Evolutionary conservation across 768 basidiomycete species (phyloP), one percentile per base, ranked within the genome.

Genomic region (Thelephora ganbajun): DNA sequence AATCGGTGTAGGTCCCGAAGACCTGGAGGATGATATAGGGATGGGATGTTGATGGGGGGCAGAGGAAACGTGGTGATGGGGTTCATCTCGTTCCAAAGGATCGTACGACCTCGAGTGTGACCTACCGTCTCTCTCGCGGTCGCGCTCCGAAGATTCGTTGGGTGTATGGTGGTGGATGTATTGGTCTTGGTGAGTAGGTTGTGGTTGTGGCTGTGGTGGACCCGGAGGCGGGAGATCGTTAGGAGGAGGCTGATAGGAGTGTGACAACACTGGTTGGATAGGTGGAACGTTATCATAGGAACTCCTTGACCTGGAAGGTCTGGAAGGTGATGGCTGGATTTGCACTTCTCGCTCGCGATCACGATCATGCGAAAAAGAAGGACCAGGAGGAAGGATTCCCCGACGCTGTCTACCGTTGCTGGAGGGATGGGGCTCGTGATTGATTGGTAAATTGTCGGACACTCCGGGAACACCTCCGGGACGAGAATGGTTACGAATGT

Each of bases 391-490:
- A 16, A 57, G 45, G 4, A 41, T 55, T 55, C 20, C 58, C 58
- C 20, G 60, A 55, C 11, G 55, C 52, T 30, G 51, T 52, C 26
- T 52, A 51, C 9, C 52, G 18, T 2, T 48, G 42, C 12, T 50
- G 51, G n/a, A 53, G 41, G 20, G 36, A 46, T 6, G 51, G 9
- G 59, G 45, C 35, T 48, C 54, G 9, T 49, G 44, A 26, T 46
- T 46, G 18, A 52, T 63, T 18, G 71, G 63, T n/a, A 66, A 63
- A 51, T 80, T 77, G 46, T 76, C 66, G 22, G 65, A 63, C 43
- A 70, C 69, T 7, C 70, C 64, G 13, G 72, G 65, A 45, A 74
- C 71, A 42, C 69, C 70, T 52, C 80, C 77, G 39, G 69, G 62
- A 0, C 65, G 70, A 26, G 70, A 69, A 51, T 73, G 70, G 33